phyloP scores from a whole-genome alignment of 345 rosid species.

The Gossypium thurberi region DNA sequence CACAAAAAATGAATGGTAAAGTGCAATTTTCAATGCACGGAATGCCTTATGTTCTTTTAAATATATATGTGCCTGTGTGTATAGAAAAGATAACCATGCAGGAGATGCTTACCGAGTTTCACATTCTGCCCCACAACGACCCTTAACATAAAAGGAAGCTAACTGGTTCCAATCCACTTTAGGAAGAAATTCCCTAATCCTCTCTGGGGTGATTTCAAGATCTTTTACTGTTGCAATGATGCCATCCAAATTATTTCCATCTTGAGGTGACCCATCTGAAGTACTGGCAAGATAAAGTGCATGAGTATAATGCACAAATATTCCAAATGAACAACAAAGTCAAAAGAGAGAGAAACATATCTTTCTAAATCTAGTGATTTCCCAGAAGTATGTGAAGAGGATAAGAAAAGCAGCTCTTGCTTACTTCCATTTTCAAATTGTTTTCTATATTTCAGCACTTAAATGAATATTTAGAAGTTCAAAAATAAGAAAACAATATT shows the following conservation, averaged over 20 bases:
- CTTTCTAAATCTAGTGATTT: neutral
- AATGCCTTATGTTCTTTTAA: too few relatives aligned
- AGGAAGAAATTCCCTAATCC: slow-evolving; percentile 67
- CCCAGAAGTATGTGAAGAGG: neutral
- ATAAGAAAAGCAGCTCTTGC: neutral
- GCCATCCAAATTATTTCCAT: slow-evolving; percentile 35
- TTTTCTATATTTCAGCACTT: neutral
- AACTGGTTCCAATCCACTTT: slow-evolving; percentile 74
- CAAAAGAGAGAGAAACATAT: neutral
- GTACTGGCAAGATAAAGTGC: slow-evolving; percentile 37
- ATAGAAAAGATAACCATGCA: slow-evolving; percentile 6
- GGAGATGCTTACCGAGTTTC: slow-evolving; percentile 58
- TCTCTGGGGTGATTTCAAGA: slow-evolving; percentile 69
- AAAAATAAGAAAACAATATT: neutral
- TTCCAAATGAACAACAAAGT: slow-evolving; percentile 7
- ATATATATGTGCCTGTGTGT: neutral
- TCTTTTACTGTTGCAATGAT: slow-evolving; percentile 47
- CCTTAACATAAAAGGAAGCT: slow-evolving; percentile 48
- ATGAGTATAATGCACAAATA: slow-evolving; percentile 13
- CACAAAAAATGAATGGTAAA: neutral
- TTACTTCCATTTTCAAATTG: neutral
- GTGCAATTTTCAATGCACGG: neutral
- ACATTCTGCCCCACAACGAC: slow-evolving; percentile 83
- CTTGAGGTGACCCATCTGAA: slow-evolving; percentile 36
- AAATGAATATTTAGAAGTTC: neutral